phyloP scores from a whole-genome alignment of 139 green algal genomes.

The Chlamydomonas schloesseri region DNA sequence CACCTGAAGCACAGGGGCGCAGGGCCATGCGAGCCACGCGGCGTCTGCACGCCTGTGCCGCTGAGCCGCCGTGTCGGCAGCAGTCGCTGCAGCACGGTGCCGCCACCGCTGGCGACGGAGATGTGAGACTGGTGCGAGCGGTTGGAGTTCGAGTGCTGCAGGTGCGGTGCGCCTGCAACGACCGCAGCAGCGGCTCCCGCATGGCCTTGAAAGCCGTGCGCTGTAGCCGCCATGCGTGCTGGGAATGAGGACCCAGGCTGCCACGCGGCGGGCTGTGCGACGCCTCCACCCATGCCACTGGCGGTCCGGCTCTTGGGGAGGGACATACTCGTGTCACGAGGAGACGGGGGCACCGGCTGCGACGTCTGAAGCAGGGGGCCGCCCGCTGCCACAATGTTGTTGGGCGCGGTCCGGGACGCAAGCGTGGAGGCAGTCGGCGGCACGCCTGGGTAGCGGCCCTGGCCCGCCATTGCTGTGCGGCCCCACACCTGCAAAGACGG shows the following conservation, averaged over 20 bases:
- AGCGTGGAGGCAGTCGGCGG: too few relatives aligned
- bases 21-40: background rate
- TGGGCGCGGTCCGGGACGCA: too few relatives aligned
- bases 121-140: background rate
- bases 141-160: too few relatives aligned
- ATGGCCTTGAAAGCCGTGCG: background rate
- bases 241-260: too few relatives aligned
- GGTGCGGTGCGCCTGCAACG: background rate
- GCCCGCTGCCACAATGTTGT: too few relatives aligned
- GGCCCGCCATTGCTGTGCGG: too few relatives aligned
- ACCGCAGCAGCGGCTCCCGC: background rate
- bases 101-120: background rate
- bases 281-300: background rate
- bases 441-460: too few relatives aligned
- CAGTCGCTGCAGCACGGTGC: background rate
- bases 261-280: too few relatives aligned
- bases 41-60: background rate
- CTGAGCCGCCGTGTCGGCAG: background rate
- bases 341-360: background rate
- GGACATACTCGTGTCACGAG: too few relatives aligned
- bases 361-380: too few relatives aligned
- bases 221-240: background rate
- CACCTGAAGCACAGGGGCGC: conserved; percentile 5
- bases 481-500: too few relatives aligned
- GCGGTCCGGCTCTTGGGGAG: background rate